These are phyloP conservation scores for Russula ochroleuca DNA, from an alignment of 768 basidiomycete species.

Conservation along the genomic window DNA sequence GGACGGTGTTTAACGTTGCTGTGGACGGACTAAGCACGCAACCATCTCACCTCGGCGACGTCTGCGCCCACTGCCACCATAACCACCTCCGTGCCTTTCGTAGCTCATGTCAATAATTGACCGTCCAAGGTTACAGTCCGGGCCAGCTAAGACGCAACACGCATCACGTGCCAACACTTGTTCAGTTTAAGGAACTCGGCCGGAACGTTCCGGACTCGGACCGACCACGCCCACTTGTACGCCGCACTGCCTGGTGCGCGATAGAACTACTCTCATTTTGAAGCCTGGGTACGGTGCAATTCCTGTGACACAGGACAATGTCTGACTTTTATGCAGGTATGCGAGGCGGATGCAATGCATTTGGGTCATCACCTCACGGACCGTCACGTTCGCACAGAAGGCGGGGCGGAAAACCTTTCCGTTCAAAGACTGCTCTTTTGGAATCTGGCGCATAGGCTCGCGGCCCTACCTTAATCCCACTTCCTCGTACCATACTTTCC, in stretches of 20 bases:
- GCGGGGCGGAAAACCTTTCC: background rate
- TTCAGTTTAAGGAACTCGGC: background rate
- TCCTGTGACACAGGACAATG: background rate
- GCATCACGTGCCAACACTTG: slow-evolving; percentile 9
- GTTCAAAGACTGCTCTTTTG: background rate
- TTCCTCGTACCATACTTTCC: background rate
- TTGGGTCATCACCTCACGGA: slow-evolving; percentile 39
- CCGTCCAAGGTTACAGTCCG: background rate
- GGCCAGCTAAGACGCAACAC: background rate
- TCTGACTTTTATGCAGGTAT: slow-evolving; percentile 40
- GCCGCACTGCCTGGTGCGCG: background rate
- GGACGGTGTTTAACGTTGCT: slow-evolving; percentile 18
- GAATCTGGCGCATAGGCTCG: background rate
- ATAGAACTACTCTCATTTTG: background rate
- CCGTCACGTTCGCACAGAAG: slow-evolving; percentile 12
- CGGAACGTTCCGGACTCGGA: slow-evolving; percentile 16
- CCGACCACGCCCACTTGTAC: too few species aligned
- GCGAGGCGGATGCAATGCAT: slow-evolving; percentile 70
- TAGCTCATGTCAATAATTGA: slow-evolving; percentile 46
- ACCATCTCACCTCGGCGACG: slow-evolving; percentile 30
- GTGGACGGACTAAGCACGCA: slow-evolving; percentile 5
- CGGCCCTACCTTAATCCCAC: background rate
- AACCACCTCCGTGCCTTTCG: slow-evolving; percentile 44
- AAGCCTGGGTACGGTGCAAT: slow-evolving; percentile 31
- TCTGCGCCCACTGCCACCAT: slow-evolving; percentile 31